phyloP scores from a whole-genome alignment of 129 eudicot genomes.

The Rutidosis leptorrhynchoides region DNA sequence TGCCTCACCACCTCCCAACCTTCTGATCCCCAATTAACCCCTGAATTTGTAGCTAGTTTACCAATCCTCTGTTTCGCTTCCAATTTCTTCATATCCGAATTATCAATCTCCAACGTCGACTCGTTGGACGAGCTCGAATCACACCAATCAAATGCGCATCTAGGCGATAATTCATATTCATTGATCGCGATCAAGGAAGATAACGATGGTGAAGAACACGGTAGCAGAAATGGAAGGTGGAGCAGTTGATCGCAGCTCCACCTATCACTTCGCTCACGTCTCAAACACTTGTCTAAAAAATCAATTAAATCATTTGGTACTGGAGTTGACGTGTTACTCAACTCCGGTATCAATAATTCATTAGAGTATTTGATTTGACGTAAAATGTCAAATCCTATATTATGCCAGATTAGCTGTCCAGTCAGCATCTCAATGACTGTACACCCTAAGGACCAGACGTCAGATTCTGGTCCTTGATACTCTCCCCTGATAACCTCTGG shows the following conservation, averaged over 20 bases:
- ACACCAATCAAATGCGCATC: constrained; percentile 56
- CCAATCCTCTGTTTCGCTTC: constrained; percentile 43
- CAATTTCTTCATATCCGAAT: not conserved
- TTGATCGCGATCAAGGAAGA: not conserved
- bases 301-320: constrained; percentile 42
- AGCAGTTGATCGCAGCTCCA: constrained; percentile 74
- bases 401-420: constrained; percentile 66
- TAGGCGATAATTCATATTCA: constrained; percentile 40
- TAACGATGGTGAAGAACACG: constrained; percentile 21
- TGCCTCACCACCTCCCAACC: constrained; percentile 69
- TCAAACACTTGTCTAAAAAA: constrained; percentile 52
- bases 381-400: constrained; percentile 38
- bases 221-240: constrained; percentile 52
- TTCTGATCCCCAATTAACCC: constrained; percentile 66
- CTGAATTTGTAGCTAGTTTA: constrained; percentile 42
- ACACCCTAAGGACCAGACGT: constrained; percentile 81
- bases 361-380: constrained; percentile 46
- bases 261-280: constrained; percentile 33
- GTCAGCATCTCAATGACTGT: constrained; percentile 71
- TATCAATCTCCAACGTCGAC: constrained; percentile 21
- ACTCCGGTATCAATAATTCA: constrained; percentile 26
- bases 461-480: constrained; percentile 72
- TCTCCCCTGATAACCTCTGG: constrained; percentile 78
- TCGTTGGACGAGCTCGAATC: constrained; percentile 31
- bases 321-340: constrained; percentile 21